Conservation (phyloP, 2,329 filamentous ascomycete genomes). For the Coniochaeta sp. region DNA sequence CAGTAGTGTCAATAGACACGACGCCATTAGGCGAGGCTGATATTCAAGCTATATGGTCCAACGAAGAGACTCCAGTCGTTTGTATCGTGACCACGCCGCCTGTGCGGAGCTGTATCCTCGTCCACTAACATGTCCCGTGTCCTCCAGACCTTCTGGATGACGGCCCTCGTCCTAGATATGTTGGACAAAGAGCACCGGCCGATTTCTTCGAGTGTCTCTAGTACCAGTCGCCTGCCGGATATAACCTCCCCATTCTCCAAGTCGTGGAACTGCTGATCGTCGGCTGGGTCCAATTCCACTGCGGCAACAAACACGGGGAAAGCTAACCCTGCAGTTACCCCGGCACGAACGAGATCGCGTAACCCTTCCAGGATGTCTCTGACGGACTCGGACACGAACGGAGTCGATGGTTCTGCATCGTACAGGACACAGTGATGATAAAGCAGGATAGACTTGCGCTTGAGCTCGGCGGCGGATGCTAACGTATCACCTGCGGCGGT, state of each 20-base stretch:
- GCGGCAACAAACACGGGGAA: conserved; percentile 36
- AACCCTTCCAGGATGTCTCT: conserved; percentile 25
- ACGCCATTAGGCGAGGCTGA: neutral
- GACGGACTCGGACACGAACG: conserved; percentile 17
- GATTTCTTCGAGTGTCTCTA: conserved; percentile 31
- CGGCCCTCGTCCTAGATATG: conserved; percentile 33
- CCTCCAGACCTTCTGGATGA: conserved; percentile 40
- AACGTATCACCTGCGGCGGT: conserved; percentile 19
- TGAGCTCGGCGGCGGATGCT: conserved; percentile 29
- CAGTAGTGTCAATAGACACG: neutral
- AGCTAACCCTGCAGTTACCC: conserved; percentile 24
- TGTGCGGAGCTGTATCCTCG: neutral
- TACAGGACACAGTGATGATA: conserved; percentile 38
- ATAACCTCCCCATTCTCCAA: conserved; percentile 11
- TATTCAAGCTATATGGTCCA: neutral
- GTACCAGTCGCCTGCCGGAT: conserved; percentile 28
- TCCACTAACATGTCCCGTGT: conserved; percentile 24
- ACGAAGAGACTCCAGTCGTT: conserved; percentile 2
- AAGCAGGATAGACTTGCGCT: conserved; percentile 32
- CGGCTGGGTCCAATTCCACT: conserved; percentile 26
- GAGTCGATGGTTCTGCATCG: conserved; percentile 30
- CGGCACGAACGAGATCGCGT: conserved; percentile 23
- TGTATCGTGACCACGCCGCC: neutral
- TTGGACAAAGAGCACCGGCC: conserved; percentile 32
- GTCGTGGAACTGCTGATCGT: conserved; percentile 26